phyloP scores from a whole-genome alignment of 106 monocot species.

The Hemerocallis citrina region DNA sequence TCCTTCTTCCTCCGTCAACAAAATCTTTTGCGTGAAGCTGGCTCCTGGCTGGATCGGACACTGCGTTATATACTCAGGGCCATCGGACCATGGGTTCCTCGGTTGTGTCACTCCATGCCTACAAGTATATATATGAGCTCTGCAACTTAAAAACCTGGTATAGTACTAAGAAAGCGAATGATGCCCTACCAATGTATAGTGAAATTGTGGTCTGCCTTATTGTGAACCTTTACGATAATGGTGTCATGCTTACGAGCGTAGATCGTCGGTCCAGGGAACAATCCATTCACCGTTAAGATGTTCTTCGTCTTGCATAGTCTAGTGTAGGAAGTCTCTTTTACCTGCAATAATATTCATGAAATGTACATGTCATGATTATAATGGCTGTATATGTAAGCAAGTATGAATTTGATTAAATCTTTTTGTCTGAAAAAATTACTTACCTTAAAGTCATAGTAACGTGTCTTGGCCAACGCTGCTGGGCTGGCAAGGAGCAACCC shows the following conservation, averaged over 20 bases:
- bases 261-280: slow-evolving; percentile 27
- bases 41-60: slow-evolving; percentile 27
- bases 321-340: slow-evolving; percentile 17
- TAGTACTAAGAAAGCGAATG: too few species aligned
- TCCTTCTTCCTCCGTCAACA: slow-evolving; percentile 33
- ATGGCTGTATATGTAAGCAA: too few species aligned
- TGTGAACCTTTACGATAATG: slow-evolving; percentile 11
- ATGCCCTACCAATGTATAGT: slow-evolving; percentile 30
- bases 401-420: too few species aligned
- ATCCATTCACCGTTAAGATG: slow-evolving; percentile 28
- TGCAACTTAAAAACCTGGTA: too few species aligned
- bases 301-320: slow-evolving; percentile 23
- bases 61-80: slow-evolving; percentile 49
- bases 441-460: too few species aligned
- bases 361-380: too few species aligned
- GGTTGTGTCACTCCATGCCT: slow-evolving; percentile 55
- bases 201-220: slow-evolving; percentile 8
- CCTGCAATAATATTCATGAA: too few species aligned
- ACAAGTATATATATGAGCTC: too few species aligned
- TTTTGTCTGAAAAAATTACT: too few species aligned
- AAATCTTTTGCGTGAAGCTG: slow-evolving; percentile 17
- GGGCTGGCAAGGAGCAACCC: too few species aligned
- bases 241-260: slow-evolving; percentile 21
- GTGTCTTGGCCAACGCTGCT: too few species aligned
- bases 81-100: slow-evolving; percentile 48